Evolutionary conservation across 495 filamentous ascomycete genomes (phyloP).

Genomic region (Neurospora cerealis): DNA sequence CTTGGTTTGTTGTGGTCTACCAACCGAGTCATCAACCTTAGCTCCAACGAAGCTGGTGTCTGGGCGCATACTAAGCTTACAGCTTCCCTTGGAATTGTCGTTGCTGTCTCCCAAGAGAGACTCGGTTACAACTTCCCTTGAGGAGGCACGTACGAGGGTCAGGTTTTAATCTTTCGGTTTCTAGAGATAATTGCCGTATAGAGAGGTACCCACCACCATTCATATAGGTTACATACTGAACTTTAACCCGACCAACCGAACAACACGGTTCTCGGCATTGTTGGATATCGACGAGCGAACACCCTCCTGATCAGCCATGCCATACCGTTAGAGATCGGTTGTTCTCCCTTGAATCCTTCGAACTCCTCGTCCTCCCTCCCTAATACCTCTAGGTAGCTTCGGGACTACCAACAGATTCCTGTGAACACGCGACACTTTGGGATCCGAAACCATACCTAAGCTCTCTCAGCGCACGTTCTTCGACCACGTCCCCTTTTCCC

Average conservation of each 20-base stretch:
- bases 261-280: neutral
- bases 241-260: neutral
- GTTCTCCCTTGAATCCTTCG: neutral
- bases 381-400: neutral
- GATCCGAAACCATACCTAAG: neutral
- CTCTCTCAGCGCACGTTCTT: neutral
- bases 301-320: neutral
- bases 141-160: neutral
- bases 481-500: neutral
- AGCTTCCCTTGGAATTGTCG: neutral
- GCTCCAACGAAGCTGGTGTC: neutral
- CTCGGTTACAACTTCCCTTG: neutral
- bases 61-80: neutral
- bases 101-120: neutral
- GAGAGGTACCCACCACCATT: neutral
- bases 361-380: neutral
- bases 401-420: neutral
- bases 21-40: neutral
- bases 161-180: neutral
- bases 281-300: neutral
- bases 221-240: neutral
- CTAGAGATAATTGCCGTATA: neutral
- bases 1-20: neutral
- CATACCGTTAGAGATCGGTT: neutral
- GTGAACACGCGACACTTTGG: neutral